phyloP scores from a whole-genome alignment of 257 asterid species.

The Rehmannia glutinosa region DNA sequence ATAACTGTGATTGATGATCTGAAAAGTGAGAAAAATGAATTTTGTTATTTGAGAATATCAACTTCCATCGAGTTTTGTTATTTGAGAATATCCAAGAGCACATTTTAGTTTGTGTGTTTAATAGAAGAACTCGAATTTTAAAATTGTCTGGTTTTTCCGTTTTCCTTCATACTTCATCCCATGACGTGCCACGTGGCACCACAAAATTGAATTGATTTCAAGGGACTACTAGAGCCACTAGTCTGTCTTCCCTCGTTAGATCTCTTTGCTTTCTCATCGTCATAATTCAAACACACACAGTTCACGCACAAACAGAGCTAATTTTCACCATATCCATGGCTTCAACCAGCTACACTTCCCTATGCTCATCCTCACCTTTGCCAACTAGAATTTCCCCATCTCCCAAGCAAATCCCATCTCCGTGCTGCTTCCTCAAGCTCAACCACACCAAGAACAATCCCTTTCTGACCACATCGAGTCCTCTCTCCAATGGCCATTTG shows the following conservation, averaged over 20 bases:
- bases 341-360: constrained; percentile 42
- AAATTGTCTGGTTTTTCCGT: neutral
- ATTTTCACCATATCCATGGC: constrained; percentile 33
- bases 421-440: constrained; percentile 40
- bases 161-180: neutral
- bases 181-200: constrained; percentile 39
- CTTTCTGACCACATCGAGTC: constrained; percentile 15
- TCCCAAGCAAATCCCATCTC: constrained; percentile 33
- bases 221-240: constrained; percentile 43
- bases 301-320: neutral
- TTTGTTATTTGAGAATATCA: too few relatives aligned
- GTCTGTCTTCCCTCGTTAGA: neutral
- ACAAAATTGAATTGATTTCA: constrained; percentile 19
- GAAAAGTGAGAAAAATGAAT: too few relatives aligned
- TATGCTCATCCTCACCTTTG: constrained; percentile 45
- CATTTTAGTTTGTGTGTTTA: too few relatives aligned
- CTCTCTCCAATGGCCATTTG: constrained; percentile 18
- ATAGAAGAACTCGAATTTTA: neutral
- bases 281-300: neutral
- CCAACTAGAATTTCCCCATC: constrained; percentile 23
- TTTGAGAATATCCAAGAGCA: too few relatives aligned
- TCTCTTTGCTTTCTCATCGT: too few relatives aligned
- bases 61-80: too few relatives aligned
- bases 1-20: too few relatives aligned
- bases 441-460: constrained; percentile 28